Percentiles rank a stretch among this genome's conserved stretches.
phyloP scores from a whole-genome alignment of 768 basidiomycete genomes.

The Mycena maculata region DNA sequence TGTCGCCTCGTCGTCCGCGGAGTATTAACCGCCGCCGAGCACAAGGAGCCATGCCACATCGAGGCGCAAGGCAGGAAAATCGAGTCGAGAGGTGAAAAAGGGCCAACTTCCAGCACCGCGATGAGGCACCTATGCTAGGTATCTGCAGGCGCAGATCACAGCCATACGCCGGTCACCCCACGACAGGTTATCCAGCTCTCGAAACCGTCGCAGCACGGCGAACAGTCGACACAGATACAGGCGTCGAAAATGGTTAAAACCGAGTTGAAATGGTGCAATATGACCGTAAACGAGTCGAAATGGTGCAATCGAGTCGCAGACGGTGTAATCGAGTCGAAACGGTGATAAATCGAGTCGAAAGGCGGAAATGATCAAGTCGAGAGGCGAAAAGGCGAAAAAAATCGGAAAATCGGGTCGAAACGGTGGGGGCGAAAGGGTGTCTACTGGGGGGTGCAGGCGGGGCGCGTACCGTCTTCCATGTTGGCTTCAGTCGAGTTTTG shows the following conservation, averaged over 20 bases:
- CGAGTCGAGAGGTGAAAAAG: not conserved
- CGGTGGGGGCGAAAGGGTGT: too few relatives aligned
- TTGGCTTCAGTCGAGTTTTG: not conserved
- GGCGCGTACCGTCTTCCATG: slow-evolving; percentile 31
- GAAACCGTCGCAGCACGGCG: too few relatives aligned
- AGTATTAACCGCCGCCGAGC: not conserved
- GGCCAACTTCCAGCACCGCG: too few relatives aligned
- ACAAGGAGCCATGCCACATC: not conserved
- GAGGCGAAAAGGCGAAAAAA: not conserved
- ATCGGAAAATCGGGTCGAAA: not conserved
- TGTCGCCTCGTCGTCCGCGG: too few relatives aligned
- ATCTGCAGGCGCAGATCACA: too few relatives aligned
- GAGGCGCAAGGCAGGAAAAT: not conserved
- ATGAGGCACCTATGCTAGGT: too few relatives aligned
- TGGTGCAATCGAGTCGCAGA: not conserved
- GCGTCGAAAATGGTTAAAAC: too few relatives aligned
- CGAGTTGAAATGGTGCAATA: too few relatives aligned
- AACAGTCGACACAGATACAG: too few relatives aligned
- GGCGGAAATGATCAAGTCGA: slow-evolving; percentile 7
- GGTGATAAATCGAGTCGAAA: slow-evolving; percentile 15
- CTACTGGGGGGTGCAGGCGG: slow-evolving; percentile 17
- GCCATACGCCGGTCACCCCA: too few relatives aligned
- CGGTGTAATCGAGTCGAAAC: slow-evolving; percentile 13
- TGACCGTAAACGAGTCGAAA: not conserved
- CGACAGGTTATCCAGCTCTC: too few relatives aligned